These are phyloP conservation scores for Pseudogymnoascus sp. DNA, from an alignment of 2,329 filamentous ascomycete species.

Conservation along the genomic window DNA sequence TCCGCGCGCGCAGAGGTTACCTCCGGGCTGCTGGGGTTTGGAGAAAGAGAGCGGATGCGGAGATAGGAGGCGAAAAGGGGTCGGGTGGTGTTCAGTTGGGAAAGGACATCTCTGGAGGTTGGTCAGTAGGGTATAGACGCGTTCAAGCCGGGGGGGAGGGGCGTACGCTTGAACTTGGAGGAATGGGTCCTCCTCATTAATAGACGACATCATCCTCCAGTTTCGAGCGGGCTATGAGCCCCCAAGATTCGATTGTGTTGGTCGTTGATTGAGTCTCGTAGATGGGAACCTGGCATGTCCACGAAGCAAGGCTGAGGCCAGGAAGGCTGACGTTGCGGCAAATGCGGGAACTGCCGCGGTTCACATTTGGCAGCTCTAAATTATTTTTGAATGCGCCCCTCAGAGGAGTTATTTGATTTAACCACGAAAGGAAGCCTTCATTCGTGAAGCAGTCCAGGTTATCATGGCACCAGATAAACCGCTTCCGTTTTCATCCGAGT, in stretches of 20 bases:
- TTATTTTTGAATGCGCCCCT: slow-evolving; percentile 2
- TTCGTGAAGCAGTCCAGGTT: neutral
- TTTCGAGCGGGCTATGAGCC: neutral
- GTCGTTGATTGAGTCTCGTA: slow-evolving; percentile 5
- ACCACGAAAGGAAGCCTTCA: neutral
- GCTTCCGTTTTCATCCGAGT: slow-evolving; percentile 64
- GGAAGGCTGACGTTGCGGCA: slow-evolving; percentile 3
- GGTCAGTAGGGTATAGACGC: slow-evolving; percentile 10
- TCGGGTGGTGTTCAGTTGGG: slow-evolving; percentile 69
- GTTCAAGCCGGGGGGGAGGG: slow-evolving; percentile 1
- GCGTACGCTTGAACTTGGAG: slow-evolving; percentile 62
- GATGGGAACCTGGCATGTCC: slow-evolving; percentile 1
- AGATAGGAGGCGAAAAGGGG: slow-evolving; percentile 91
- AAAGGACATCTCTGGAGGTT: slow-evolving; percentile 67
- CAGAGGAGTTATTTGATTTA: neutral
- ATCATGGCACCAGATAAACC: slow-evolving; percentile 34
- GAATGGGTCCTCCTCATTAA: slow-evolving; percentile 60
- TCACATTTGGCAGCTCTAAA: slow-evolving; percentile 1
- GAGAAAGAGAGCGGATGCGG: slow-evolving; percentile 81
- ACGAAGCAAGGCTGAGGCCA: slow-evolving; percentile 3
- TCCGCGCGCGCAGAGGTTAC: slow-evolving; percentile 69
- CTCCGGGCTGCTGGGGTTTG: slow-evolving; percentile 66
- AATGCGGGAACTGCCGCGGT: neutral
- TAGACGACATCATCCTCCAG: slow-evolving; percentile 54
- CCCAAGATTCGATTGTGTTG: slow-evolving; percentile 2